Base-by-base conservation (phyloP, 2,329 filamentous ascomycete species). In the Penicillium olsonii region DNA sequence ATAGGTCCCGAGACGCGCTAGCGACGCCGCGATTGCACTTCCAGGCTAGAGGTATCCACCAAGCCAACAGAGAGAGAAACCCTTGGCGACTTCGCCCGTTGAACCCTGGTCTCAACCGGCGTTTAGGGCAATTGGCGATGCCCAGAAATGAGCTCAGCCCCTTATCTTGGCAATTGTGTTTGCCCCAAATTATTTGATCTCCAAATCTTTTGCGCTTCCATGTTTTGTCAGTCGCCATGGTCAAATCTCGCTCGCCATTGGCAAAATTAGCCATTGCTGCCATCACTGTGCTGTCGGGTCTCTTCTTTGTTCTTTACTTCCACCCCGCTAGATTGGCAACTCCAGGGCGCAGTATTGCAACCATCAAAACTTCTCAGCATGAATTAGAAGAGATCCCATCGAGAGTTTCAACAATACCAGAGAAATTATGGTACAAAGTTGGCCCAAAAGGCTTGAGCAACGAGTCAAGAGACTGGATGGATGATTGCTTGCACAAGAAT, bases 351-450 rank as follows among this genome's bases (percentile, higher is more conserved):
- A 17, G 9, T 11, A 15, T 18, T 5, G 12, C 4, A 15, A 5
- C 26, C 8, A n/a, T 4, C 7, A 1, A 35, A 35, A 3, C 22
- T 34, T 27, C 4, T 20, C 8, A 35, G 3, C 17, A 18, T 9
- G 6, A 35, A 6, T 10, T 6, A 19, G 17, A 7, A 9, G 33
- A 35, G 14, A 0, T 2, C 12, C 18, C 26, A 45, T 20, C 11
- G 5, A 3, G 39, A 5, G 24, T 20, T 2, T 8, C 17, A 35
- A 24, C 18, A 14, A 48, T 49, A 34, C 41, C 46, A 4, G 33
- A 44, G 15, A 49, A 45, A 27, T 33, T 49, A 19, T 49, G 46
- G 46, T 45, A 49, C 18, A 49, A 49, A 44, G 41, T 39, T 15
- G 41, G 46, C 5, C 46, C 46, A 0, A 45, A 45, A 33, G 46